These are phyloP conservation scores for Penicillium decumbens DNA, from an alignment of 2,329 filamentous ascomycete genomes.

Conservation along the genomic window DNA sequence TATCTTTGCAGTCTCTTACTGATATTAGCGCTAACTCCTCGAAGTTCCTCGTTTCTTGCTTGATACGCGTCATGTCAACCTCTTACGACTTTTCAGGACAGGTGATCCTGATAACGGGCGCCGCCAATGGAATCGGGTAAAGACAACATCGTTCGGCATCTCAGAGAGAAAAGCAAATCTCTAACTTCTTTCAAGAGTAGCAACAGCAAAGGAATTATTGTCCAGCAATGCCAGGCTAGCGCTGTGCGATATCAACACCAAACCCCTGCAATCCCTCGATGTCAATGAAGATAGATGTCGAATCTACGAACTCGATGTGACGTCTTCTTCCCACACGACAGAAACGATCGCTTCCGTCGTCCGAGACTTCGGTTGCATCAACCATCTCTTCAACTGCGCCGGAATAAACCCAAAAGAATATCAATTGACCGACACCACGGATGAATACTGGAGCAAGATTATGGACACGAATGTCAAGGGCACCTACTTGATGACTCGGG, in stretches of 20 bases:
- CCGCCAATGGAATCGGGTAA: background rate
- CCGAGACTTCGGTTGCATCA: background rate
- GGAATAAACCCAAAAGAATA: background rate
- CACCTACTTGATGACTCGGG: background rate
- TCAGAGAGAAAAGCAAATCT: background rate
- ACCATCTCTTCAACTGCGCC: background rate
- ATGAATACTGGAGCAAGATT: background rate
- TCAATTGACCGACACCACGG: background rate
- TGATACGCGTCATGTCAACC: background rate
- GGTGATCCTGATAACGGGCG: background rate
- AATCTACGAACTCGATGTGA: background rate
- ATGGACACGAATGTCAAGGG: background rate
- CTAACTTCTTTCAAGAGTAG: background rate
- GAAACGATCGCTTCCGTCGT: background rate
- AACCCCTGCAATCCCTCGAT: background rate
- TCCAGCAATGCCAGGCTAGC: background rate
- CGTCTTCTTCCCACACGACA: background rate
- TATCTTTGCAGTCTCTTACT: background rate
- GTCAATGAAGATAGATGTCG: background rate
- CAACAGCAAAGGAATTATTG: background rate
- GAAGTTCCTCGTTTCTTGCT: background rate
- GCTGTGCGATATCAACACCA: background rate
- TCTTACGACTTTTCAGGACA: background rate
- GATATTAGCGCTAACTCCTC: background rate
- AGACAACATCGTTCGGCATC: background rate